phyloP scores from a whole-genome alignment of 2,329 filamentous ascomycete genomes.

The Cladosporium austrohemisphaericum region DNA sequence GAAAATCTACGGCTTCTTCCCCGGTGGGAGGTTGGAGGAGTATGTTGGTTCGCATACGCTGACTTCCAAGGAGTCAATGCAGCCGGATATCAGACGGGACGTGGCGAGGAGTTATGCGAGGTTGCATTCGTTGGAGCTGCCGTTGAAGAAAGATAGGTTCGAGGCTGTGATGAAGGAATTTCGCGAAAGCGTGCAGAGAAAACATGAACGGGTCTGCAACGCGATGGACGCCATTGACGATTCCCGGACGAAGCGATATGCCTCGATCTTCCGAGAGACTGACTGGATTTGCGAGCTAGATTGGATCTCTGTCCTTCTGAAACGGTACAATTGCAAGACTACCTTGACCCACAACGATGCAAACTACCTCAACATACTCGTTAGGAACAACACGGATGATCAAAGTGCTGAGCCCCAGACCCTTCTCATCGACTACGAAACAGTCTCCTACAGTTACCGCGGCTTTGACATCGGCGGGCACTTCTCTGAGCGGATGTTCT shows the following conservation, averaged over 20 bases:
- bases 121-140: conserved; percentile 14
- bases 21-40: conserved; percentile 15
- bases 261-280: not conserved
- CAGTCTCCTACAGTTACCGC: conserved; percentile 14
- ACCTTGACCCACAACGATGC: conserved; percentile 8
- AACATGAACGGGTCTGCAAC: not conserved
- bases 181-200: not conserved
- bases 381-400: not conserved
- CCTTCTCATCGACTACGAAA: conserved; percentile 17
- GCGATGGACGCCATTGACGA: not conserved
- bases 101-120: conserved; percentile 14
- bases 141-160: conserved; percentile 3
- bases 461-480: conserved; percentile 18
- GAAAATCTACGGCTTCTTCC: conserved; percentile 5
- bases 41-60: conserved; percentile 13
- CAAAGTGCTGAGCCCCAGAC: not conserved
- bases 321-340: conserved; percentile 7
- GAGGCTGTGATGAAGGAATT: not conserved
- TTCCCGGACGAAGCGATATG: not conserved
- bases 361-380: conserved; percentile 15
- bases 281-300: conserved; percentile 8
- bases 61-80: conserved; percentile 4
- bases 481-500: conserved; percentile 17
- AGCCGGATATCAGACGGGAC: conserved; percentile 1
- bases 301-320: conserved; percentile 1